phyloP scores from a whole-genome alignment of 495 filamentous ascomycete species.

The Filosporella fistucella region DNA sequence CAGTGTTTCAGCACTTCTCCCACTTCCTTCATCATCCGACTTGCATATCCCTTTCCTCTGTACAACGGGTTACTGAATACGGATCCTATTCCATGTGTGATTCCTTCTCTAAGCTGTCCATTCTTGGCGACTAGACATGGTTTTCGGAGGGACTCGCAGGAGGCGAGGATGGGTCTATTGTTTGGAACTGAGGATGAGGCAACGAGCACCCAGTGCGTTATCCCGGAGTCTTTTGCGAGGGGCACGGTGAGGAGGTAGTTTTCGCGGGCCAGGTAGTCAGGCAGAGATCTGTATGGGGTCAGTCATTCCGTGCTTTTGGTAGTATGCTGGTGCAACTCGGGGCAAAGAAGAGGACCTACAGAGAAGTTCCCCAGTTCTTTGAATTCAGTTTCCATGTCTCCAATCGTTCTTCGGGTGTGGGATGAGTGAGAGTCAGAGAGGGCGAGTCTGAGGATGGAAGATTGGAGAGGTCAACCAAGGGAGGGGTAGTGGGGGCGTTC shows the following conservation, averaged over 20 bases:
- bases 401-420: constrained; percentile 60
- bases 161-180: constrained; percentile 61
- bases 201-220: constrained; percentile 83
- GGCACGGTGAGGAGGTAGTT: constrained; percentile 59
- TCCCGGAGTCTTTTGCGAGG: constrained; percentile 65
- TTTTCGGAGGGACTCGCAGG: constrained; percentile 83
- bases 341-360: too few relatives aligned
- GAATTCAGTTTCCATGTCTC: constrained; percentile 65
- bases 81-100: constrained; percentile 78
- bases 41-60: constrained; percentile 74
- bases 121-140: constrained; percentile 27
- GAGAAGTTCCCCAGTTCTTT: constrained; percentile 62
- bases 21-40: constrained; percentile 52
- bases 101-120: constrained; percentile 52
- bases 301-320: too few relatives aligned
- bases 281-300: too few relatives aligned
- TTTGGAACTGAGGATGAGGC: constrained; percentile 42
- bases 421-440: constrained; percentile 59
- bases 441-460: constrained; percentile 58
- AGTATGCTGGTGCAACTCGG: too few relatives aligned
- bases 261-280: constrained; percentile 78
- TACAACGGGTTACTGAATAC: constrained; percentile 76
- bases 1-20: constrained; percentile 22
- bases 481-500: too few relatives aligned
- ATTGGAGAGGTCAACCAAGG: too few relatives aligned